phyloP scores from a whole-genome alignment of 176 grass and related monocot genomes.

The Chrysopogon serrulatus region DNA sequence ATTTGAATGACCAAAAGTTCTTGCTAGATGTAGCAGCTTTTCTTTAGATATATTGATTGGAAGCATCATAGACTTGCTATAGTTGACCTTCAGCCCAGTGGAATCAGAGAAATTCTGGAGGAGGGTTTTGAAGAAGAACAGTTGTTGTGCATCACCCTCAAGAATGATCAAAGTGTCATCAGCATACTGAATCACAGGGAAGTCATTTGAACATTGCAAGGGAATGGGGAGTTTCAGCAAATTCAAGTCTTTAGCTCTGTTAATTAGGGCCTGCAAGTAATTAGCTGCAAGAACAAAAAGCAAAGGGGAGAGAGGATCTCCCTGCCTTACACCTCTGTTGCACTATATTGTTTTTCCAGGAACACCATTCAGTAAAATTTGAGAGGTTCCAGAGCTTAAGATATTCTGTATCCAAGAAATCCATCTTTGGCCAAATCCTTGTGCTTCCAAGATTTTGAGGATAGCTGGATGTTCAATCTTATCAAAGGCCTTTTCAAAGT shows the following conservation, averaged over 20 bases:
- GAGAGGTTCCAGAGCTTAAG: not conserved
- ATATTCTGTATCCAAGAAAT: not conserved
- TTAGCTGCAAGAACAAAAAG: not conserved
- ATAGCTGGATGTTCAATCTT: not conserved
- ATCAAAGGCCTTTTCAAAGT: not conserved
- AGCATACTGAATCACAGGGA: not conserved
- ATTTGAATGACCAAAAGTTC: not conserved
- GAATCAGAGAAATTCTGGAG: not conserved
- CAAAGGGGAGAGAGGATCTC: not conserved
- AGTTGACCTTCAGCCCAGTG: not conserved
- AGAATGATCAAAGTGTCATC: too few species aligned
- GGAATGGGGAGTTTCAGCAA: not conserved
- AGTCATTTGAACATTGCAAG: accelerated
- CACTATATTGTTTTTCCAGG: not conserved
- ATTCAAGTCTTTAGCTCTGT: accelerated
- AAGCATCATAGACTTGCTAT: not conserved
- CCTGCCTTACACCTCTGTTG: not conserved
- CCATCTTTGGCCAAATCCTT: not conserved
- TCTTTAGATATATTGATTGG: not conserved
- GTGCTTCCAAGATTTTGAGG: not conserved
- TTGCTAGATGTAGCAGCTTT: accelerated
- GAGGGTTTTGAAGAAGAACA: accelerated
- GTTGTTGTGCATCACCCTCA: not conserved
- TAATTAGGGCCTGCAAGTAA: not conserved
- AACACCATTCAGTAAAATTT: not conserved